phyloP scores from a whole-genome alignment of 2,329 filamentous ascomycete species.

The Conoideocrella luteorostrata region DNA sequence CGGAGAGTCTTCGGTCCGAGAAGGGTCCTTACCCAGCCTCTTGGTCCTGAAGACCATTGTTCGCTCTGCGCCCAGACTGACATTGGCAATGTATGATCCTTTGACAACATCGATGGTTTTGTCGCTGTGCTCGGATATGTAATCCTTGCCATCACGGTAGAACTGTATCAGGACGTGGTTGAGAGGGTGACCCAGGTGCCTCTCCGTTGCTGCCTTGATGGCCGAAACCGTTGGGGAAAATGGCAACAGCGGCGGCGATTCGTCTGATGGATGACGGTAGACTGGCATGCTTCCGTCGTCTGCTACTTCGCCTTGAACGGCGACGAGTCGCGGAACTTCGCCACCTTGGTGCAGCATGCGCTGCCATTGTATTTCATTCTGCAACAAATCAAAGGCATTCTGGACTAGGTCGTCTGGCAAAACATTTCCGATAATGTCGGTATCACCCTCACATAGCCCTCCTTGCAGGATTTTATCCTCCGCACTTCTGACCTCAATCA shows the following conservation, averaged over 20 bases:
- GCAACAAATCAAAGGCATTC: constrained; percentile 62
- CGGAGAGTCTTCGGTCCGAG: neutral
- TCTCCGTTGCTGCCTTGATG: constrained; percentile 64
- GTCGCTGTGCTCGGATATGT: constrained; percentile 94
- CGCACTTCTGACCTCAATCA: neutral
- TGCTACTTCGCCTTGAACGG: constrained; percentile 71
- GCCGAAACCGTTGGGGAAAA: constrained; percentile 69
- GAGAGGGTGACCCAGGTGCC: constrained; percentile 66
- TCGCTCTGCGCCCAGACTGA: constrained; percentile 85
- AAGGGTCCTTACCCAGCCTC: constrained; percentile 41
- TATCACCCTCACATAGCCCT: constrained; percentile 73
- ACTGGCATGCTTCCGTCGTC: constrained; percentile 71
- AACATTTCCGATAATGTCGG: constrained; percentile 63
- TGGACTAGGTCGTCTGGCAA: constrained; percentile 51
- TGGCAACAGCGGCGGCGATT: constrained; percentile 67
- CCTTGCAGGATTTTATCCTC: constrained; percentile 30
- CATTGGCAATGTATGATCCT: constrained; percentile 80
- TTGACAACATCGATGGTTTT: constrained; percentile 88
- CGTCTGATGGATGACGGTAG: constrained; percentile 92
- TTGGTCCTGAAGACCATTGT: constrained; percentile 88
- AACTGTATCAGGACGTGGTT: constrained; percentile 93
- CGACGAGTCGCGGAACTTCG: constrained; percentile 84
- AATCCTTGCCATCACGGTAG: constrained; percentile 83
- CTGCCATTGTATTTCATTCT: constrained; percentile 76
- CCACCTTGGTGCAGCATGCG: constrained; percentile 90